A percentile compares a stretch with the other conserved stretches of the same genome.
Conservation (phyloP, 768 basidiomycete species). For the Lyophyllum decastes region DNA sequence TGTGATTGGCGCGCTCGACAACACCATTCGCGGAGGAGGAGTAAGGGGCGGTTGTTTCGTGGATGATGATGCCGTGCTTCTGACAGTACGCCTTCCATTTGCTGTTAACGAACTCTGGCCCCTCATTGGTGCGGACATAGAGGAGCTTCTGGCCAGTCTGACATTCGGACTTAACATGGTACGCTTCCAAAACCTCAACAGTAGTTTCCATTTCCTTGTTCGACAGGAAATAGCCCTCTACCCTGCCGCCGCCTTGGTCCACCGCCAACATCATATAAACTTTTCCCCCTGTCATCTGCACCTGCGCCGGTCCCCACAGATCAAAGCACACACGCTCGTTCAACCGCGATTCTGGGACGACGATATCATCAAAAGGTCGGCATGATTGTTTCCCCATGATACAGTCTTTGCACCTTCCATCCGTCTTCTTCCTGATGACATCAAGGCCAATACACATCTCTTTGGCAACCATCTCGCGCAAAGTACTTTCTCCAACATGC, state of each 20-base stretch:
- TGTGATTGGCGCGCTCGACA: slow-evolving; percentile 27
- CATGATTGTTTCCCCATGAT: neutral
- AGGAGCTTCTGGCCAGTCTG: neutral
- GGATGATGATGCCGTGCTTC: neutral
- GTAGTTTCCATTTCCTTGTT: neutral
- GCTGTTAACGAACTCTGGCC: neutral
- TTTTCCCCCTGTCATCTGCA: neutral
- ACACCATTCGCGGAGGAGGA: slow-evolving; percentile 31
- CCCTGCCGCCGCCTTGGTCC: neutral
- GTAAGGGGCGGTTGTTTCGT: slow-evolving; percentile 25
- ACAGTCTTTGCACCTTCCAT: neutral
- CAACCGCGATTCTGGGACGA: neutral
- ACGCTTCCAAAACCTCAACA: neutral
- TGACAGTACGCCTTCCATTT: neutral
- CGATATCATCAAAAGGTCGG: neutral
- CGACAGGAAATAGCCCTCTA: neutral
- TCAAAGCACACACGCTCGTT: neutral
- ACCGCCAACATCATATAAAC: neutral
- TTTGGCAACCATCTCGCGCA: neutral
- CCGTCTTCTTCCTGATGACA: neutral
- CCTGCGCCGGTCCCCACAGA: neutral
- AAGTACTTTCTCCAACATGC: neutral
- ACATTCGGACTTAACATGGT: neutral
- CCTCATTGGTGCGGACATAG: neutral
- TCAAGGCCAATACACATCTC: neutral